Evolutionary conservation across 345 rosid genomes (phyloP).

Genomic region (Viola odorata): DNA sequence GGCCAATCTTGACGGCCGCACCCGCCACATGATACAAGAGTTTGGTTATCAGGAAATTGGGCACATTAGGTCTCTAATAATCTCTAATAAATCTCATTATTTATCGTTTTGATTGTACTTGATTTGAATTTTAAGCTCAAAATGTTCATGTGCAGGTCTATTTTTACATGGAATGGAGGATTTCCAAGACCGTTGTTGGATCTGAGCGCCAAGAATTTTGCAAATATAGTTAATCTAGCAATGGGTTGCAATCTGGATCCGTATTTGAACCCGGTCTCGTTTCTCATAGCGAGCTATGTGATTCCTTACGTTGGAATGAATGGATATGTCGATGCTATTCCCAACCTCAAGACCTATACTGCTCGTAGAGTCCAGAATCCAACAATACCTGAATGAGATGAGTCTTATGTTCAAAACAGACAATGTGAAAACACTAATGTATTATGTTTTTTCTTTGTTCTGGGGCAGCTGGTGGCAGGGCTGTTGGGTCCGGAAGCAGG

Average conservation of each 20-base stretch:
- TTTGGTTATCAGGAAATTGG: slow-evolving; percentile 69
- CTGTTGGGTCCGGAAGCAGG: slow-evolving; percentile 63
- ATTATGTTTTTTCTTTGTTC: not conserved
- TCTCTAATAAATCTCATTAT: not conserved
- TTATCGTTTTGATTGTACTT: not conserved
- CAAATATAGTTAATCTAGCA: slow-evolving; percentile 40
- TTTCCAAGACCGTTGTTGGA: slow-evolving; percentile 33
- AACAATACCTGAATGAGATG: too few species aligned
- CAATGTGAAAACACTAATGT: not conserved
- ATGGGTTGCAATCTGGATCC: slow-evolving; percentile 44
- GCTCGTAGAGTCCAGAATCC: slow-evolving; percentile 20
- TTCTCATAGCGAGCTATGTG: slow-evolving; percentile 47
- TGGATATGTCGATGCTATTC: slow-evolving; percentile 65
- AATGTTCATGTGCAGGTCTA: slow-evolving; percentile 40
- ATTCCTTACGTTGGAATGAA: slow-evolving; percentile 67
- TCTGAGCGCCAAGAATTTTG: slow-evolving; percentile 40
- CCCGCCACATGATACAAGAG: slow-evolving; percentile 41
- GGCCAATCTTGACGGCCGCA: slow-evolving; percentile 50
- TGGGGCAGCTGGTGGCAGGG: slow-evolving; percentile 45
- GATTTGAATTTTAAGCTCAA: too few species aligned
- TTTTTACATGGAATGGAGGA: slow-evolving; percentile 44
- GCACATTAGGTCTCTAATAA: slow-evolving; percentile 42
- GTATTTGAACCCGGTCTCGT: slow-evolving; percentile 43
- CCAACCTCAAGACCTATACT: slow-evolving; percentile 32
- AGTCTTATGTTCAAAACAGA: too few species aligned